A percentile compares a stretch with the other conserved stretches of the same genome.
phyloP scores from a whole-genome alignment of 2,329 filamentous ascomycete genomes.

The Dothistroma septosporum region DNA sequence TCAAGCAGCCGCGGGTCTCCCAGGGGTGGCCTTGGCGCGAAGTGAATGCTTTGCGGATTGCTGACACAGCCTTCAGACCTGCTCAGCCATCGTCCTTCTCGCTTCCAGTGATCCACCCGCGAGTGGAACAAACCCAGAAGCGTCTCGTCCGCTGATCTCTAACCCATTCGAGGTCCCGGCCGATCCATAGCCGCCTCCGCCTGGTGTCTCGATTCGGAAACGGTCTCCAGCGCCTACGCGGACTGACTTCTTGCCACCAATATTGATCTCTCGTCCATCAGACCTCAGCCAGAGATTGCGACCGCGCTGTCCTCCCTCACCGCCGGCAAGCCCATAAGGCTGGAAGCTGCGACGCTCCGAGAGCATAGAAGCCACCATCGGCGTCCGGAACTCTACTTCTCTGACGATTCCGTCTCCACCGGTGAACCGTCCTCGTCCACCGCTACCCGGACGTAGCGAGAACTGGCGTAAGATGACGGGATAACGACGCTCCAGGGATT shows the following conservation, averaged over 20 bases:
- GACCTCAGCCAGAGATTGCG: slow-evolving; percentile 52
- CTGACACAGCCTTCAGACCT: neutral
- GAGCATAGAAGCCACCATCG: slow-evolving; percentile 73
- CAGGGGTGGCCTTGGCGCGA: too few relatives aligned
- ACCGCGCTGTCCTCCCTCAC: slow-evolving; percentile 71
- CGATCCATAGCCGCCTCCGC: neutral
- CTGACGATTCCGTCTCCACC: slow-evolving; percentile 75
- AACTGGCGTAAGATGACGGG: slow-evolving; percentile 71
- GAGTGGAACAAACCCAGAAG: neutral
- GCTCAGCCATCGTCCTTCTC: neutral
- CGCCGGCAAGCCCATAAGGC: slow-evolving; percentile 80
- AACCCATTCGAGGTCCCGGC: neutral
- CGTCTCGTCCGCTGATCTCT: neutral
- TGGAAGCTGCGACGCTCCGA: slow-evolving; percentile 72
- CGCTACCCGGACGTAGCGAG: slow-evolving; percentile 58
- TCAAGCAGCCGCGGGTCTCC: too few relatives aligned
- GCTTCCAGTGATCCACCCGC: neutral
- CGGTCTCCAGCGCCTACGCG: neutral
- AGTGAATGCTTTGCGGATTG: too few relatives aligned
- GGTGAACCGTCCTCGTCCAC: slow-evolving; percentile 60
- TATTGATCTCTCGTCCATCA: neutral
- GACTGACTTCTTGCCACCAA: neutral
- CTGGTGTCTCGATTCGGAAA: neutral
- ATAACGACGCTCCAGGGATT: slow-evolving; percentile 73
- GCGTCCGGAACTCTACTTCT: slow-evolving; percentile 77